Base-by-base conservation (phyloP, 371 early-diverging fungal genomes). In the Mortierella sp. region DNA sequence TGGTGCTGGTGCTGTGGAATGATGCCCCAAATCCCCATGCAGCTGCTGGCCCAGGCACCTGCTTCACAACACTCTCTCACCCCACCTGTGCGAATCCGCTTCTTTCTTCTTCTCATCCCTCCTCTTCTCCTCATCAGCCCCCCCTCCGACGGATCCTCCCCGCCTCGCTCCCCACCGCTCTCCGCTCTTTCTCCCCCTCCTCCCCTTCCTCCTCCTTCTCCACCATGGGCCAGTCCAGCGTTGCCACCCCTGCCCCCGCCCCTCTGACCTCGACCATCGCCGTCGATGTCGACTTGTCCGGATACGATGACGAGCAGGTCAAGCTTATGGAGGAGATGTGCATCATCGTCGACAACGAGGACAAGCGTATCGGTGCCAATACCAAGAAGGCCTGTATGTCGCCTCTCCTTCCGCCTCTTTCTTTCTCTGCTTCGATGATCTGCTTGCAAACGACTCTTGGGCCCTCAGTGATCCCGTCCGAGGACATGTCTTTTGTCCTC, bases 291-390 rank as follows among this genome's bases (percentile, higher is more conserved):
- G 89, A 90, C 82, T 80, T 93, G 23, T 82, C 84, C 45, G 71
- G 80, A 38, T 93, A 94, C 76, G 92, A 94, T 68, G 88, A 90
- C 60, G 94, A 94, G 78, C 92, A 97, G 84, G 94, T 92, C 67
- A 91, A 94, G 55, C 90, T 98, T 46, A 97, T 97, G 98, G 89
- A 86, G 56, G 98, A 98, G 72, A 93, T 93, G 94, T 97, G 97
- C 88, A 98, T 98, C 71, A 83, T 97, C 19, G 86, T 97, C 28
- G 94, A 96, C 84, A 79, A 88, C 31, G 82, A 96, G 61, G 98
- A 98, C 81, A 83, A 85, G 31, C 81, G 87, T 39, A 86, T 96
- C 63, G 93, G 96, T 61, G 91, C 92, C 49, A 95, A 90, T 61
- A 82, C 92, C 65, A 98, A 98, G 80, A 95, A 96, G 86, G 89